Conservation (phyloP, 306 rosid genomes). For the Casuarina equisetifolia region DNA sequence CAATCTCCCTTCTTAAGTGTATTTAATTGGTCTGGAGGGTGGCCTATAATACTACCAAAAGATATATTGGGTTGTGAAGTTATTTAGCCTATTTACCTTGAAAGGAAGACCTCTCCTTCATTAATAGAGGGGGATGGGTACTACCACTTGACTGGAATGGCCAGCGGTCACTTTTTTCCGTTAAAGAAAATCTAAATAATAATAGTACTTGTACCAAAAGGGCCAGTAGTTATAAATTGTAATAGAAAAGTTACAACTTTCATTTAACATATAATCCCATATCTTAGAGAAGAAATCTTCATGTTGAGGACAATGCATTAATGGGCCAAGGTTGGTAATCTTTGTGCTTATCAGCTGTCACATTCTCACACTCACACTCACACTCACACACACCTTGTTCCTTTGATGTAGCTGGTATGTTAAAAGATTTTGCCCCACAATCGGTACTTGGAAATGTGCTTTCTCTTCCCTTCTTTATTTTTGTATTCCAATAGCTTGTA, state of each 20-base stretch:
- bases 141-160: not conserved
- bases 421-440: not conserved
- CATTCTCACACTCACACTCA: not conserved
- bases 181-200: too few species aligned
- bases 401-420: not conserved
- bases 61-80: not conserved
- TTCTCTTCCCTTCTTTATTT: not conserved
- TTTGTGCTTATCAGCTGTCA: not conserved
- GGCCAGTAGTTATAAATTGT: not conserved
- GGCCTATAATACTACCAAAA: not conserved
- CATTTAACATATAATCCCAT: not conserved
- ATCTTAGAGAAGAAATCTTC: not conserved
- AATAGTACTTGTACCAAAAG: not conserved
- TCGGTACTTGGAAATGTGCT: not conserved
- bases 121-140: not conserved
- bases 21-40: not conserved
- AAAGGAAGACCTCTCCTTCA: not conserved
- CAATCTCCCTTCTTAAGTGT: not conserved
- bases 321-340: not conserved
- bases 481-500: not conserved
- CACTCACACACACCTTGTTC: not conserved
- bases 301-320: not conserved
- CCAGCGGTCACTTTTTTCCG: not conserved
- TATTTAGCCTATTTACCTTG: not conserved
- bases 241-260: not conserved